These are phyloP conservation scores for Rachicladosporium sp. DNA, from an alignment of 2,329 filamentous ascomycete genomes.

Conservation along the genomic window DNA sequence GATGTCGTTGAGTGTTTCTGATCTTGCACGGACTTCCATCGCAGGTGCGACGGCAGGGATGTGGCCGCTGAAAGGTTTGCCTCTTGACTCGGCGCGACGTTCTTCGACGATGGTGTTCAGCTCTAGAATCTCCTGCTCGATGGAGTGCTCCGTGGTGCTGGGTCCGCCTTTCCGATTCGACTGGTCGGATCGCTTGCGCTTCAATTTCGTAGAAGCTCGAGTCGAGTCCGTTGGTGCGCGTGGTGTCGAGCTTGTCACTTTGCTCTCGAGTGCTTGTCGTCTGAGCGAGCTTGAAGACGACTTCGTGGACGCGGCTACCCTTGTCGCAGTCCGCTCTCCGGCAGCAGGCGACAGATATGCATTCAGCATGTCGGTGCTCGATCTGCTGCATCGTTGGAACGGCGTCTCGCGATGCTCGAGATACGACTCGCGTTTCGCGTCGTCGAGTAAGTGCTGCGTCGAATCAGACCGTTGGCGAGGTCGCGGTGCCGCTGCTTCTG, in stretches of 20 bases:
- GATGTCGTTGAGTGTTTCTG: slow-evolving; percentile 36
- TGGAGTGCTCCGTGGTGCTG: slow-evolving; percentile 9
- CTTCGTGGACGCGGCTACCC: no score
- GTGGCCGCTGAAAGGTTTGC: slow-evolving; percentile 19
- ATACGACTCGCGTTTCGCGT: slow-evolving; percentile 5
- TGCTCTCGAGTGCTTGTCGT: no score
- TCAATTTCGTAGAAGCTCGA: slow-evolving; percentile 8
- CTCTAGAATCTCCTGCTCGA: slow-evolving; percentile 35
- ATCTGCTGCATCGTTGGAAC: slow-evolving; percentile 8
- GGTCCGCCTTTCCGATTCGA: neutral
- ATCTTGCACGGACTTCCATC: slow-evolving; percentile 32
- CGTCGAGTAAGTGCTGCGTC: slow-evolving; percentile 4
- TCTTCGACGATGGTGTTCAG: slow-evolving; percentile 39
- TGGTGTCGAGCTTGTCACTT: no score
- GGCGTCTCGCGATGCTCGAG: slow-evolving; percentile 7
- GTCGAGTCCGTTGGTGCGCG: no score
- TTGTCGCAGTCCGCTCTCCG: no score
- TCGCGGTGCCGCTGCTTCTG: neutral
- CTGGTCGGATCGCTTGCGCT: slow-evolving; percentile 22
- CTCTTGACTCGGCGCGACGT: slow-evolving; percentile 24
- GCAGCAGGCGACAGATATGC: no score
- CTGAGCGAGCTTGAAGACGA: no score
- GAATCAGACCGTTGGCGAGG: slow-evolving; percentile 5
- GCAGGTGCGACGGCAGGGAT: slow-evolving; percentile 35
- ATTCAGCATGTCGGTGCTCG: slow-evolving; percentile 1